Evolutionary conservation across 2,329 filamentous ascomycete species (phyloP), one percentile per base, ranked within the genome.

Genomic region (Colletotrichum scovillei): DNA sequence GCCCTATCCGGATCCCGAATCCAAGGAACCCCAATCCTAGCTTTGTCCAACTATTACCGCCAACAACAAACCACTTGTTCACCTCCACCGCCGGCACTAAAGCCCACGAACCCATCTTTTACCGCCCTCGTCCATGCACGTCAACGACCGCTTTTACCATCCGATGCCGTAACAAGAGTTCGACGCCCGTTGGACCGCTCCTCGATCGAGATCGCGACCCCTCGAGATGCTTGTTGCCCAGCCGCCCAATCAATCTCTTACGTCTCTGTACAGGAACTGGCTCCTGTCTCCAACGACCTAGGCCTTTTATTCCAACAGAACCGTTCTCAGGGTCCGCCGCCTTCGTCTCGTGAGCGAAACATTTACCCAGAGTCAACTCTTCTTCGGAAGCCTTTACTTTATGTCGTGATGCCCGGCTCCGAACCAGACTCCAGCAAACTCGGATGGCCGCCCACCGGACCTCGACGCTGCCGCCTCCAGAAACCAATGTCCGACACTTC

Each of bases 401-500:
- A 62, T 24, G 22, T 71, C 46, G 56, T 11, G 46, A 46, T 63
- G 49, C 35, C 62, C 67, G 55, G 42, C 60, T 55, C 42, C 56
- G n/a, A 22, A 24, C n/a, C 52, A 28, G 22, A 35, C 62, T 32
- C 71, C 26, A 62, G 46, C 30, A 58, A 35, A 35, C 56, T 62
- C 60, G 56, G 35, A 24, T 26, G 60, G 32, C 66, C 67, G 70
- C 16, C 46, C 56, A 64, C 53, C 56, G 56, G 46, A 32, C 60
- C 16, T 60, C 35, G 30, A 56, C 46, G 35, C 32, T 62, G 64
- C 55, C 66, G 7, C 42, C 32, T n/a, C 26, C 66, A 66, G 60
- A 56, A 70, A 66, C 62, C 60, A 70, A 73, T 28, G 6, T 62
- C 71, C 71, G 71, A 71, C 67, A 71, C 56, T 66, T 73, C 71